phyloP scores from a whole-genome alignment of 2,329 filamentous ascomycete species.

The Cryoendolithus antarcticus region DNA sequence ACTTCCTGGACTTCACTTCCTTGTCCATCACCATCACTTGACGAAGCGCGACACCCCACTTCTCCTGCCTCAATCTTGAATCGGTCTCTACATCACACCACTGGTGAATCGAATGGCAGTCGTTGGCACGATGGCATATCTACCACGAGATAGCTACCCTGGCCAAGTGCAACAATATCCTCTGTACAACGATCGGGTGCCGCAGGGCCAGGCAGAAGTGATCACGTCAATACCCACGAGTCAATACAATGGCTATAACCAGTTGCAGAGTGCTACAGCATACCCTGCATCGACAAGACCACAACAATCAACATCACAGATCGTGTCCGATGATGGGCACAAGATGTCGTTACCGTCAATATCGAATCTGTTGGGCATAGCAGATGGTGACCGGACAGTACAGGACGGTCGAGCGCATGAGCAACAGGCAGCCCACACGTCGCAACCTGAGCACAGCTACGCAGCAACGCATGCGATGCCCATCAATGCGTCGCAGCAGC shows the following conservation, averaged over 20 bases:
- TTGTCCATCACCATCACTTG: background rate
- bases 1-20: background rate
- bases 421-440: conserved; percentile 2
- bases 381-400: conserved; percentile 54
- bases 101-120: conserved; percentile 13
- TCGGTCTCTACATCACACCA: too few species aligned
- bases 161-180: conserved; percentile 17
- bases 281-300: conserved; percentile 9
- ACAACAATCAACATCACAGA: conserved; percentile 12
- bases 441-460: too few species aligned
- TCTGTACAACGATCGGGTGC: conserved; percentile 15
- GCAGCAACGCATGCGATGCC: too few species aligned
- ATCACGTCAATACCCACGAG: conserved; percentile 10
- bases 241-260: conserved; percentile 12
- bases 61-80: conserved; percentile 1
- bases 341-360: conserved; percentile 88
- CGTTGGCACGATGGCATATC: conserved; percentile 19
- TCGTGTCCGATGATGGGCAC: conserved; percentile 23
- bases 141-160: conserved; percentile 15
- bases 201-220: conserved; percentile 9
- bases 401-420: conserved; percentile 26
- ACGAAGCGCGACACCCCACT: background rate
- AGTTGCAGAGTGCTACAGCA: conserved; percentile 1
- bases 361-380: conserved; percentile 74
- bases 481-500: too few species aligned